phyloP scores from a whole-genome alignment of 805 yeast genomes.

The Yamadazyma nakazawae region DNA sequence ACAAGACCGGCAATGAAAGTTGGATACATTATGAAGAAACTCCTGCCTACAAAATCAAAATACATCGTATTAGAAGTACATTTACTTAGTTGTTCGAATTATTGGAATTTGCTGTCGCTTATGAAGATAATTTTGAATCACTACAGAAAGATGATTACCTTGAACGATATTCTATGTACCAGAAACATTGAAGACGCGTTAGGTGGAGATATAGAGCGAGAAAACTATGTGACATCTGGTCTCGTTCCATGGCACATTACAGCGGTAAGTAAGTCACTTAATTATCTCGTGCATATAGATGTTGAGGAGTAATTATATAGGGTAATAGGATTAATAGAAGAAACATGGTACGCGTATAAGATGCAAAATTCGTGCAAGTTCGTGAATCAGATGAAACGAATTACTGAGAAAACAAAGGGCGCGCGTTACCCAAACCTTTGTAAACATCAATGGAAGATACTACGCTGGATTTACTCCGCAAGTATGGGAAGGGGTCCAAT shows the following conservation, averaged over 20 bases:
- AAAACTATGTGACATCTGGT: slow-evolving; percentile 18
- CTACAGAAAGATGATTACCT: slow-evolving; percentile 52
- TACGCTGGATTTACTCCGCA: slow-evolving; percentile 5
- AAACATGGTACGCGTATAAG: background rate
- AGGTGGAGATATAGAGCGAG: slow-evolving; percentile 1
- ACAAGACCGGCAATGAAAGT: slow-evolving; percentile 67
- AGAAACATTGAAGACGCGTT: slow-evolving; percentile 15
- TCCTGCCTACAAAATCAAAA: slow-evolving; percentile 7
- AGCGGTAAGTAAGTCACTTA: slow-evolving; percentile 62
- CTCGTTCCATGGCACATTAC: slow-evolving; percentile 72
- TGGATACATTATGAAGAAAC: slow-evolving; percentile 57
- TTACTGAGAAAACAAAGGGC: background rate
- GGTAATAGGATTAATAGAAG: background rate
- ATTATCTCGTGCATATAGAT: slow-evolving; percentile 54
- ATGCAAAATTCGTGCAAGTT: background rate
- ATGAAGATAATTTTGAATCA: slow-evolving; percentile 57
- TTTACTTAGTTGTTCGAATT: slow-evolving; percentile 69
- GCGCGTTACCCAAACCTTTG: slow-evolving; percentile 4
- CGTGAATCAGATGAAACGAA: background rate
- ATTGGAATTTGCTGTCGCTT: slow-evolving; percentile 53
- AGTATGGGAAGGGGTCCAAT: slow-evolving; percentile 1
- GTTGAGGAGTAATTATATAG: slow-evolving; percentile 34
- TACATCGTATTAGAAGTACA: slow-evolving; percentile 57
- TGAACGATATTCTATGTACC: slow-evolving; percentile 39
- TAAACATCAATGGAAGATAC: slow-evolving; percentile 9